These are phyloP conservation scores for Boletus patriciae DNA, from an alignment of 768 basidiomycete genomes.

Conservation along the genomic window DNA sequence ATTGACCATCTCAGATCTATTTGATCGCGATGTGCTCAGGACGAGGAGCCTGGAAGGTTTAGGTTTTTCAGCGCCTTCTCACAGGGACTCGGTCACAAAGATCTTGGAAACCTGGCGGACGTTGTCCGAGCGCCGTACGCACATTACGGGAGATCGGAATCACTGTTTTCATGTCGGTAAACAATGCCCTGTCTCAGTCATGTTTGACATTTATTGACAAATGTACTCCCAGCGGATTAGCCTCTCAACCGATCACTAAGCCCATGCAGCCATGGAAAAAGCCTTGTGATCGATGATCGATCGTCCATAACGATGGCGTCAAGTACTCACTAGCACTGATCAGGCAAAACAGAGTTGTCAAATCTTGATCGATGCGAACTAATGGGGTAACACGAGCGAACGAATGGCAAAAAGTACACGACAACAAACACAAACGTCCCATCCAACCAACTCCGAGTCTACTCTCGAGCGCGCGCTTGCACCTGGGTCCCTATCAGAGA, in stretches of 20 bases:
- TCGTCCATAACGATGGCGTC: not conserved
- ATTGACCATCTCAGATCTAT: no score
- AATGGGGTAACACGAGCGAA: not conserved
- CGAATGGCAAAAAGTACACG: no score
- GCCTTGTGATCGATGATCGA: not conserved
- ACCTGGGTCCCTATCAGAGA: conserved; percentile 41
- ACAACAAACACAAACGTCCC: no score
- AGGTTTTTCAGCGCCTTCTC: no score
- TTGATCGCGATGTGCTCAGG: no score
- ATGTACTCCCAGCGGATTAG: not conserved
- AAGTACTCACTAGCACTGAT: not conserved
- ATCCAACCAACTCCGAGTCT: no score
- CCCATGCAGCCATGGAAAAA: not conserved
- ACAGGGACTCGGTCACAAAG: no score
- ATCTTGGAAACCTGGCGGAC: no score
- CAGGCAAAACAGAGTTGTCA: not conserved
- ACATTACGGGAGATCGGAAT: no score
- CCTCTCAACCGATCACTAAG: not conserved
- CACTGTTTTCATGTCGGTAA: no score
- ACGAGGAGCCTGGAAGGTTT: no score
- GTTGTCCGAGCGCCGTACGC: no score
- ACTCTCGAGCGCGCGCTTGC: conserved; percentile 5
- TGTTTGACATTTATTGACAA: not conserved
- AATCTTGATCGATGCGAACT: not conserved
- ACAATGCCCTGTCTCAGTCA: not conserved